Base-by-base conservation (phyloP, 2,329 filamentous ascomycete species). In the Diplodia seriata region DNA sequence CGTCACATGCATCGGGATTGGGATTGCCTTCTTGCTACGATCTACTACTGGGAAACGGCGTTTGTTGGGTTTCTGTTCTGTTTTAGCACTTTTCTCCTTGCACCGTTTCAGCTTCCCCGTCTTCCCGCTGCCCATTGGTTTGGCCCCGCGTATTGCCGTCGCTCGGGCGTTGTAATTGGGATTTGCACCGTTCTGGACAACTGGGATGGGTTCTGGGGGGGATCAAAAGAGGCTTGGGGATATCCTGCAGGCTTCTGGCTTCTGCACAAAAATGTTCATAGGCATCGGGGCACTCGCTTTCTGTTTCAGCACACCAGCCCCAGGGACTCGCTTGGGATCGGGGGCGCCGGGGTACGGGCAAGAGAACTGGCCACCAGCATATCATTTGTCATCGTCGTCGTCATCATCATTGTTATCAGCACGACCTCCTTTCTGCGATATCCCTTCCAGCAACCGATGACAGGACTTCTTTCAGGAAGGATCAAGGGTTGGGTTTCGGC, bases 261-360 rank as follows among this genome's bases (percentile, higher is more conserved):
- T 63, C 40, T 51, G 47, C 59, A 63, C 43, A 51, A 63, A 31
- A 50, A 63, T 63, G 59, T 50, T 63, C 47, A 63, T 63, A 50
- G 59, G 59, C 59, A 51, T 49, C 23, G 40, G 56, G 56, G 56
- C 40, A 33, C 40, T 40, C 47, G 56, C 56, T 47, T 47, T 47
- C 43, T 49, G 26, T 49, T 61, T 61, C 55, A 57, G 23, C 55
- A 57, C 7, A 36, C 31, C 23, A 54, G 14, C 18, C 7, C 36
- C 43, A 26, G 38, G 56, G 23, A 43, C n/a, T n/a, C 40, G 53
- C 29, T n/a, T 38, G 53, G 29, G 31, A 15, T 38, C 14, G 26
- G 43, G 43, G 20, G 7, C 33, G 33, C 33, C 8, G 11, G 33
- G 33, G 33, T 36, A 29, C 6, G 23, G 18, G 55, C n/a, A 31